Evolutionary conservation across 169 alveolate genomes (phyloP).

Genomic region (Eimeria praecox): DNA sequence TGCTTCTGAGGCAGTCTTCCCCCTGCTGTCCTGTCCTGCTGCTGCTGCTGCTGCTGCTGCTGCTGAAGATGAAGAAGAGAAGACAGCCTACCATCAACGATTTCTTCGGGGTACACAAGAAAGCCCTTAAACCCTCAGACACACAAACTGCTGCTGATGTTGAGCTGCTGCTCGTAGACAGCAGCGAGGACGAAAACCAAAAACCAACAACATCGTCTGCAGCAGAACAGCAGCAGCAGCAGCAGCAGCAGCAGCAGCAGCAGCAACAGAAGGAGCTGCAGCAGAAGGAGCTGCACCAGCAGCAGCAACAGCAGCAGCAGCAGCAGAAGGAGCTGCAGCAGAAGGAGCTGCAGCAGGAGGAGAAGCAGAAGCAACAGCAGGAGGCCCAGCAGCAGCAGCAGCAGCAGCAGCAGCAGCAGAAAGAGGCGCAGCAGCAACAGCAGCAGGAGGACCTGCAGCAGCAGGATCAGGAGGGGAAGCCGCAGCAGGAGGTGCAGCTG

Average conservation of each 20-base stretch:
- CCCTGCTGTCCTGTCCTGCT: no score
- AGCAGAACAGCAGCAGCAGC: neutral
- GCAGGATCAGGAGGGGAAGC: conserved; percentile 12
- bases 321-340: neutral
- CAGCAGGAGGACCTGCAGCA: neutral
- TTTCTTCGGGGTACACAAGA: conserved; percentile 1
- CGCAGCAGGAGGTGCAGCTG: neutral
- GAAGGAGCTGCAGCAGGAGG: neutral
- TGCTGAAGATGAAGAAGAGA: neutral
- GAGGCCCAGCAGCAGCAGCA: neutral
- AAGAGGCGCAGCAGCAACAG: neutral
- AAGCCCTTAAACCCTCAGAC: neutral
- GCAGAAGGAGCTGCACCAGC: no score
- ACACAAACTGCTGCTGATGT: neutral
- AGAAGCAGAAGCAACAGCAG: no score
- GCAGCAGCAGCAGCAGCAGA: neutral
- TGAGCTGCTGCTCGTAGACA: neutral
- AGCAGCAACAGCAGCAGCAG: neutral
- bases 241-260: no score
- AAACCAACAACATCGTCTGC: neutral
- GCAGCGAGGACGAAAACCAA: conserved; percentile 44
- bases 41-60: no score
- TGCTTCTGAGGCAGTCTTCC: no score
- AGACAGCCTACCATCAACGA: conserved; percentile 31
- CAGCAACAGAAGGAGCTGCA: no score